A percentile compares a stretch with the other conserved stretches of the same genome.
Conservation (phyloP, 495 filamentous ascomycete species). For the Xylaria venustula region DNA sequence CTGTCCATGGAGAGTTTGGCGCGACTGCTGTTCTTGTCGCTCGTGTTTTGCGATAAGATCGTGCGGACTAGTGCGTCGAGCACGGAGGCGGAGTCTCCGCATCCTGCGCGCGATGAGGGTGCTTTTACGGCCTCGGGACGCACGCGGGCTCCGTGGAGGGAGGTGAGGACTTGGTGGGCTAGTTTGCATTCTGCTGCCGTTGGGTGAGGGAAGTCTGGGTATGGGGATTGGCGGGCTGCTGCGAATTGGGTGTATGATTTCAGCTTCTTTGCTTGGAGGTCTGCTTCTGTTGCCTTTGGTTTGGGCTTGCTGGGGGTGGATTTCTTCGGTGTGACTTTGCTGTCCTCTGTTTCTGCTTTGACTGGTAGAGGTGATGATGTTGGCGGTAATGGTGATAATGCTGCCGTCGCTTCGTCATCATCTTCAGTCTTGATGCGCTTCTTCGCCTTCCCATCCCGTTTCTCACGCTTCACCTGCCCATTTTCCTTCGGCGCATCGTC, state of each 20-base stretch:
- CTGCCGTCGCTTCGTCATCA: neutral
- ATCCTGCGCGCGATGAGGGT: slow-evolving; percentile 69
- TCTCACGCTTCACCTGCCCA: neutral
- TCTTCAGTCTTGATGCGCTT: neutral
- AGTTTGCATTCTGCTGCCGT: slow-evolving; percentile 69
- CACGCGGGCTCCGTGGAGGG: slow-evolving; percentile 62
- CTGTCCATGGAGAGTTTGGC: slow-evolving; percentile 71
- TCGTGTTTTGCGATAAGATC: slow-evolving; percentile 71
- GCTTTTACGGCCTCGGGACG: slow-evolving; percentile 51
- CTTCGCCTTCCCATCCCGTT: neutral
- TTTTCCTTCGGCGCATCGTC: neutral
- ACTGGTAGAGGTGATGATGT: neutral
- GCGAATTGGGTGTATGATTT: slow-evolving; percentile 31
- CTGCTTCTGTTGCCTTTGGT: neutral
- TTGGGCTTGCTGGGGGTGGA: too few species aligned
- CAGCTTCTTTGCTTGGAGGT: slow-evolving; percentile 32
- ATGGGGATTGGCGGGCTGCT: slow-evolving; percentile 51
- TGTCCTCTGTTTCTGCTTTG: neutral
- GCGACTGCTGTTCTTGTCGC: slow-evolving; percentile 59
- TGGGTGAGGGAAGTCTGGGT: slow-evolving; percentile 64
- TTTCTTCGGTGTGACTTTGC: neutral
- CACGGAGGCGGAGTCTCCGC: slow-evolving; percentile 82
- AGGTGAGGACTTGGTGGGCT: slow-evolving; percentile 63
- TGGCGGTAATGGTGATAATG: neutral
- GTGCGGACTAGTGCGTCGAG: slow-evolving; percentile 84